A percentile compares a stretch with the other conserved stretches of the same genome.
Conservation (phyloP, 2,329 filamentous ascomycete species). For the Aspergillus versicolor region DNA sequence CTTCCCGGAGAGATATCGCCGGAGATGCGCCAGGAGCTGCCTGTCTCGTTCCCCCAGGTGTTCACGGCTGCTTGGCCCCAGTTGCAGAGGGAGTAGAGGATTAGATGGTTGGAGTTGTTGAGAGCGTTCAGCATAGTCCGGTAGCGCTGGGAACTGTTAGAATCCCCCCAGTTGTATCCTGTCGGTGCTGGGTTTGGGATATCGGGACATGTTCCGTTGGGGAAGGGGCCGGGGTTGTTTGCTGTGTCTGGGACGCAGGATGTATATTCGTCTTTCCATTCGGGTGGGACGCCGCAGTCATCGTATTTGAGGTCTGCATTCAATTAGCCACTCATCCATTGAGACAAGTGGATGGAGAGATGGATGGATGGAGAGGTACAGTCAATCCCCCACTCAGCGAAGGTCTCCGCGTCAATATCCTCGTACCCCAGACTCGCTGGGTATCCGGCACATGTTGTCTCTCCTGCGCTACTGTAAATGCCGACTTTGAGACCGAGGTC, state of each 20-base stretch:
- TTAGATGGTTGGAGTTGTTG: slow-evolving; percentile 31
- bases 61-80: slow-evolving; percentile 55
- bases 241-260: slow-evolving; percentile 42
- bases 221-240: slow-evolving; percentile 30
- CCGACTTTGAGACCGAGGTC: slow-evolving; percentile 60
- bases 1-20: slow-evolving; percentile 28
- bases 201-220: slow-evolving; percentile 44
- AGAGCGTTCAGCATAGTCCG: slow-evolving; percentile 54
- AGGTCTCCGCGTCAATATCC: slow-evolving; percentile 57
- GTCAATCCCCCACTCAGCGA: slow-evolving; percentile 60
- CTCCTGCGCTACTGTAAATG: slow-evolving; percentile 56
- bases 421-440: slow-evolving; percentile 59
- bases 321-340: too few relatives aligned
- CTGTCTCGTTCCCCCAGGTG: slow-evolving; percentile 51
- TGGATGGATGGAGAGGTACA: slow-evolving; percentile 28
- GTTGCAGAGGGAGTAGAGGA: slow-evolving; percentile 54
- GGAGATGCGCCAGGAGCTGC: slow-evolving; percentile 47
- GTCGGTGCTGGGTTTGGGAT: slow-evolving; percentile 39
- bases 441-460: slow-evolving; percentile 56
- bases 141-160: slow-evolving; percentile 50
- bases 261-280: slow-evolving; percentile 41
- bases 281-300: slow-evolving; percentile 49
- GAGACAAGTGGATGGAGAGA: too few relatives aligned
- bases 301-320: slow-evolving; percentile 56
- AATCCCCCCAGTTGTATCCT: slow-evolving; percentile 52